A percentile compares a stretch with the other conserved stretches of the same genome.
phyloP scores from a whole-genome alignment of 768 basidiomycete genomes.

The Krasilnikovozyma curviuscula region DNA sequence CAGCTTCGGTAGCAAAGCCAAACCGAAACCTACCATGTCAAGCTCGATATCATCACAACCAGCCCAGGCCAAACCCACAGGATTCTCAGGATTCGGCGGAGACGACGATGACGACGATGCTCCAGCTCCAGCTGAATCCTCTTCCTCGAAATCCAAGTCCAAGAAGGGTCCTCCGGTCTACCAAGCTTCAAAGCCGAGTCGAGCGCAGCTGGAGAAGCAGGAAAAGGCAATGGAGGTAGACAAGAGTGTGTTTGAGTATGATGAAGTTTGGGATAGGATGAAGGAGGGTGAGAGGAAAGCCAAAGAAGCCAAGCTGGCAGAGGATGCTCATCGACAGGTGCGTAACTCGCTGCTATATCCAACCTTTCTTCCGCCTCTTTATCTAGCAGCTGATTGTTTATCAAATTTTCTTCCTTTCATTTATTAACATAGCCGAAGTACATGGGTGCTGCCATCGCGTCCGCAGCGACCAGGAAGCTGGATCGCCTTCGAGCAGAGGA shows the following conservation, averaged over 20 bases:
- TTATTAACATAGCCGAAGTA: conserved; percentile 61
- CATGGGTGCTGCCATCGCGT: conserved; percentile 53
- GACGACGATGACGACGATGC: too few relatives aligned
- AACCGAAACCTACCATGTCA: too few relatives aligned
- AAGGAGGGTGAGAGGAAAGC: conserved; percentile 60
- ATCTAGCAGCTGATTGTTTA: conserved; percentile 8
- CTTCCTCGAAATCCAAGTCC: too few relatives aligned
- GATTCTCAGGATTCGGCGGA: too few relatives aligned
- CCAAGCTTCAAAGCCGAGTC: conserved; percentile 6
- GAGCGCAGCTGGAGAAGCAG: conserved; percentile 29
- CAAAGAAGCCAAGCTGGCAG: conserved; percentile 56
- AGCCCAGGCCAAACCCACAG: too few relatives aligned
- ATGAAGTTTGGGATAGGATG: conserved; percentile 91
- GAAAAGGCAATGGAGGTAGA: conserved; percentile 64
- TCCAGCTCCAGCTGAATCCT: too few relatives aligned
- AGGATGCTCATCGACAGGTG: conserved; percentile 60
- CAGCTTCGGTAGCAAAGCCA: too few relatives aligned
- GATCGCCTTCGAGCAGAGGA: conserved; percentile 89
- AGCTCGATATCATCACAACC: too few relatives aligned
- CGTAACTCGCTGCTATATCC: conserved; percentile 15
- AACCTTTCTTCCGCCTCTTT: neutral
- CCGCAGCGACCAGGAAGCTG: conserved; percentile 68
- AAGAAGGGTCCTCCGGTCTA: too few relatives aligned
- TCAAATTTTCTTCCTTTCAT: neutral
- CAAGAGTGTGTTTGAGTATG: conserved; percentile 73